phyloP scores from a whole-genome alignment of 495 filamentous ascomycete species.

The Darksidea phi region DNA sequence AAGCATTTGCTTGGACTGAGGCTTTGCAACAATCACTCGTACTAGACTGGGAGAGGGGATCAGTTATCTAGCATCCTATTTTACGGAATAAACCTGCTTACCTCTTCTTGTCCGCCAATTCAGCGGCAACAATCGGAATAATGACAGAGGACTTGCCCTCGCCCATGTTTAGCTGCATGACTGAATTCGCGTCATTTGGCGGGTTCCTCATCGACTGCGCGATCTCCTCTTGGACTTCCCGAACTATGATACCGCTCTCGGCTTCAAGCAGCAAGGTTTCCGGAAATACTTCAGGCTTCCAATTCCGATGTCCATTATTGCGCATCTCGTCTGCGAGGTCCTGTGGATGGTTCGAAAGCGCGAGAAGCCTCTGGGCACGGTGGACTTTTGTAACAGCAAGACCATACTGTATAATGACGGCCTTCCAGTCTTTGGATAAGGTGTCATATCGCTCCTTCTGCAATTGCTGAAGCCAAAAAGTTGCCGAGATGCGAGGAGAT shows the following conservation, averaged over 20 bases:
- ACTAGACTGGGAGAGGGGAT: conserved; percentile 44
- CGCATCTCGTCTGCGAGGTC: conserved; percentile 52
- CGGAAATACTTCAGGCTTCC: conserved; percentile 52
- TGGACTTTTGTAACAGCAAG: conserved; percentile 45
- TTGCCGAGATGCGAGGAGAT: conserved; percentile 29
- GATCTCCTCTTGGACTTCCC: conserved; percentile 59
- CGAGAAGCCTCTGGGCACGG: conserved; percentile 43
- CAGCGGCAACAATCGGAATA: conserved; percentile 60
- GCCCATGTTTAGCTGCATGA: conserved; percentile 75
- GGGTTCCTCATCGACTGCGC: conserved; percentile 59
- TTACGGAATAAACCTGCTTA: not conserved
- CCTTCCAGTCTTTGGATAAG: conserved; percentile 32
- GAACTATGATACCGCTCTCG: conserved; percentile 62
- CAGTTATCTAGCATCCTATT: not conserved
- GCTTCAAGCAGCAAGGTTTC: conserved; percentile 63
- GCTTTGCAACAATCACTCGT: conserved; percentile 61
- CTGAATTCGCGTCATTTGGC: conserved; percentile 46
- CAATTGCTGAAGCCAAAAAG: conserved; percentile 31
- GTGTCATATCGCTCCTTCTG: not conserved
- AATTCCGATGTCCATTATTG: conserved; percentile 55
- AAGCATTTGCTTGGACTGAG: conserved; percentile 62
- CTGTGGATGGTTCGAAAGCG: not conserved
- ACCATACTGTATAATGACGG: conserved; percentile 41
- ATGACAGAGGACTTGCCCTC: conserved; percentile 73
- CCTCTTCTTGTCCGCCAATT: conserved; percentile 51